Conservation (phyloP, 2,329 filamentous ascomycete species). For the Plectosphaerella sp. region DNA sequence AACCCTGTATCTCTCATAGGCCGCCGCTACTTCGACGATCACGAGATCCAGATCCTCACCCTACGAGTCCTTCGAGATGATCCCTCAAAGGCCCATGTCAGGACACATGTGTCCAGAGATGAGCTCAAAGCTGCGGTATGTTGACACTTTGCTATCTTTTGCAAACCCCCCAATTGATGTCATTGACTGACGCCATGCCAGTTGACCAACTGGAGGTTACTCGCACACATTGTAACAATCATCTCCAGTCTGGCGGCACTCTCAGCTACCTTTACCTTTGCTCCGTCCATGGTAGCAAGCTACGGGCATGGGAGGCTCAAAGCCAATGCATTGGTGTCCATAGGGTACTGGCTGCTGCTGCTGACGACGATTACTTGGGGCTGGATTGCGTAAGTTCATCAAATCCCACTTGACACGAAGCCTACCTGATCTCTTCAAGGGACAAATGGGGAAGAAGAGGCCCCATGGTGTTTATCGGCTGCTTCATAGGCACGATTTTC, state of each 20-base stretch:
- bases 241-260: slow-evolving; percentile 21
- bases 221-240: slow-evolving; percentile 26
- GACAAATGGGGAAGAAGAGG: slow-evolving; percentile 17
- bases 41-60: slow-evolving; percentile 26
- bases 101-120: slow-evolving; percentile 20
- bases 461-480: slow-evolving; percentile 18
- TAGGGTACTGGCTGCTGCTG: slow-evolving; percentile 28
- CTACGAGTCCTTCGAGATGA: slow-evolving; percentile 26
- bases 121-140: slow-evolving; percentile 28
- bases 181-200: slow-evolving; percentile 5
- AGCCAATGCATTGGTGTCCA: slow-evolving; percentile 27
- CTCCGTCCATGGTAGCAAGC: slow-evolving; percentile 23
- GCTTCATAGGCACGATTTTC: slow-evolving; percentile 12
- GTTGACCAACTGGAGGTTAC: slow-evolving; percentile 31
- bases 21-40: slow-evolving; percentile 24
- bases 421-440: neutral
- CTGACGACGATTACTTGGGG: slow-evolving; percentile 27
- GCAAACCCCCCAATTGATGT: no score
- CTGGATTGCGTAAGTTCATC: slow-evolving; percentile 11
- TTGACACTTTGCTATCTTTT: neutral
- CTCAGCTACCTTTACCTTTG: slow-evolving; percentile 20
- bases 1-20: slow-evolving; percentile 24
- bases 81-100: slow-evolving; percentile 25
- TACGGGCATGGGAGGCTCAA: slow-evolving; percentile 28
- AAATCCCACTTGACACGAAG: neutral